Evolutionary conservation across 768 basidiomycete genomes (phyloP), one percentile per base, ranked within the genome.

Genomic region (Tricholoma sp.): DNA sequence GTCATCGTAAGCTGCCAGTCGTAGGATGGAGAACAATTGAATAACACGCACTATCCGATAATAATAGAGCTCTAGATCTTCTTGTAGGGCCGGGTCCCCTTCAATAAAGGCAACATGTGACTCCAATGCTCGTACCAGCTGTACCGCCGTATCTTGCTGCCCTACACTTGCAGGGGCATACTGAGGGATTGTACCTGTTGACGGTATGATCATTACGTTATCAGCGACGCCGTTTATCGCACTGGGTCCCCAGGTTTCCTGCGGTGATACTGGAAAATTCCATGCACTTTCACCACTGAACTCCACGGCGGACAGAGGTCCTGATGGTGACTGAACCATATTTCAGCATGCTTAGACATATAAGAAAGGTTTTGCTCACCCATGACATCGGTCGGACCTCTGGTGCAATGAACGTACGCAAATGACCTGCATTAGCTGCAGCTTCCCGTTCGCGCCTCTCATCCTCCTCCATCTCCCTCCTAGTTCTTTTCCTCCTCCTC

Each of bases 391-490:
- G 12, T 28, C 32, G 29, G 55, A 41, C 17, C 37, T 56, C 41
- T 20, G 41, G 18, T 7, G 41, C 41, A 4, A 42, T n/a, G 18
- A 42, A 42, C 41, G 11, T 42, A 42, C 41, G 17, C 41, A 42
- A 18, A 42, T 20, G 41, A 42, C 41, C 58, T 49, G 58, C 58
- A 49, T 54, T 48, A 10, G 58, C 55, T 24, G 55, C 58, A 4
- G 54, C 45, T 18, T 55, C 36, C 37, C 52, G 52, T 37, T 58
- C 59, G 15, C 50, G 57, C 20, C 59, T 50, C 32, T 60, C 57
- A 34, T 61, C 59, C 15, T 58, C 59, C 12, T 61, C 54, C 57
- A 61, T 61, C 37, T 61, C 59, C 41, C 47, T 58, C 20, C 57
- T 50, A 6, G 59, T 61, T 32, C 59, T 52, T 32, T 61, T 61